Conservation (phyloP, 176 grass and related monocot genomes). For the barley (Hordeum vulgare) region DNA sequence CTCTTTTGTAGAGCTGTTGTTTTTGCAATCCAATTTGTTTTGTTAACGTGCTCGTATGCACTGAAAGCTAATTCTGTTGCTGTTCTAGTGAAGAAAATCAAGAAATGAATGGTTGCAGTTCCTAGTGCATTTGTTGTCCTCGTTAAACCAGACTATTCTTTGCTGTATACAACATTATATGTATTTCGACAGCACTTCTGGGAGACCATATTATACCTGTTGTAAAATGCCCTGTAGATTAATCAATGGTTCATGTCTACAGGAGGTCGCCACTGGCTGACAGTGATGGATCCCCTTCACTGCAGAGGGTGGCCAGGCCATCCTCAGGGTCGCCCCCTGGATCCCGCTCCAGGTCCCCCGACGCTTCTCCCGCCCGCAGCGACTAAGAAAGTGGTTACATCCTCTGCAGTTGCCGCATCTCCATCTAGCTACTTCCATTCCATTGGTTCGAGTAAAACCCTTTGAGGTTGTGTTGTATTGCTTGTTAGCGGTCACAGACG, state of each 20-base stretch:
- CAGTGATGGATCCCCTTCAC: slow-evolving; percentile 32
- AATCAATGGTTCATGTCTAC: neutral
- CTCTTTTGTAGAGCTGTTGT: neutral
- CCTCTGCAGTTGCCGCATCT: neutral
- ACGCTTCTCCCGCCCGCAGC: slow-evolving; percentile 36
- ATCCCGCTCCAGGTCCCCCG: slow-evolving; percentile 59
- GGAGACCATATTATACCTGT: neutral
- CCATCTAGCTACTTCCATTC: neutral
- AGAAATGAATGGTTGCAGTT: neutral
- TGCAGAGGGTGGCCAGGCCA: slow-evolving; percentile 30
- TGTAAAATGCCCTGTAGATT: neutral
- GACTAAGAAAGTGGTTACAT: slow-evolving; percentile 15
- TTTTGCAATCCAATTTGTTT: neutral
- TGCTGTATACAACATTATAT: neutral
- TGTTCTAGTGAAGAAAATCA: neutral
- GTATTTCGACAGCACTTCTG: neutral
- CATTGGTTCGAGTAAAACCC: neutral
- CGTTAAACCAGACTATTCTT: neutral
- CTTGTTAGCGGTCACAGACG: neutral
- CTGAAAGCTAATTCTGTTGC: neutral
- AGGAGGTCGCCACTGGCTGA: slow-evolving; percentile 22
- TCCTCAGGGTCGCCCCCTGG: slow-evolving; percentile 45
- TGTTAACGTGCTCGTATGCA: neutral
- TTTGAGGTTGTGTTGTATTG: neutral
- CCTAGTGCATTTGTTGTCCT: neutral